Evolutionary conservation across 2,329 filamentous ascomycete genomes (phyloP), one percentile per base, ranked within the genome.

Genomic region (Huntiella decipiens): DNA sequence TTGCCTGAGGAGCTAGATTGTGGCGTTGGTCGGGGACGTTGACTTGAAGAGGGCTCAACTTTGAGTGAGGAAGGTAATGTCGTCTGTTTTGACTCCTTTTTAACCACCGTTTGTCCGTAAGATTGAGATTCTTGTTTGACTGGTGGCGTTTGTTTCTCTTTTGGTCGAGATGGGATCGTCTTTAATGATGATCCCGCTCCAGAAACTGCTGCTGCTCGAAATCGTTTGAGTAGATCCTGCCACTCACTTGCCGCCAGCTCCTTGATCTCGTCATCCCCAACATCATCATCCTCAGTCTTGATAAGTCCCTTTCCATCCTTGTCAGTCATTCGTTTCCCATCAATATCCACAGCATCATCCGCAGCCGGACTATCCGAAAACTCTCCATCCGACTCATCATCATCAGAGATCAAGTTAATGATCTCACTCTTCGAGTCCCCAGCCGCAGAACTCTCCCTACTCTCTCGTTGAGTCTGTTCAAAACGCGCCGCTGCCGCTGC

Each of bases 401-500:
- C 55, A 44, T 45, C 46, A 31, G 46, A 45, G 12, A 39, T 38
- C 12, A 52, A 43, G 13, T 66, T 70, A 38, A 62, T 69, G 22
- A 61, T 65, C 2, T 61, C 64, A 5, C 65, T 15, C 28, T 47
- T 66, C 1, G 56, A 56, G 4, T 61, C 59, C 13, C 54, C 59
- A 16, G 60, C 61, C 22, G 7, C 22, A 36, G 54, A 53, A 34
- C 59, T 61, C 35, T 56, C 54, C 1, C 57, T 52, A 10, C 52
- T 48, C 19, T 52, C 50, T 13, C 56, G 55, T 15, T 63, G 60
- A 45, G 65, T 62, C 47, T 63, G 60, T 47, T 60, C 65, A 48
- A 88, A 84, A 10, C 83, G 67, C 11, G 80, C 81, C 53, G 88
- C 58, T 1, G 83, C 83, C 2, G 83, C 83, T 4, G 81, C 81